A percentile compares a stretch with the other conserved stretches of the same genome.
Conservation (phyloP, 1,284 basidiomycete species). For the Baeospora myosura region DNA sequence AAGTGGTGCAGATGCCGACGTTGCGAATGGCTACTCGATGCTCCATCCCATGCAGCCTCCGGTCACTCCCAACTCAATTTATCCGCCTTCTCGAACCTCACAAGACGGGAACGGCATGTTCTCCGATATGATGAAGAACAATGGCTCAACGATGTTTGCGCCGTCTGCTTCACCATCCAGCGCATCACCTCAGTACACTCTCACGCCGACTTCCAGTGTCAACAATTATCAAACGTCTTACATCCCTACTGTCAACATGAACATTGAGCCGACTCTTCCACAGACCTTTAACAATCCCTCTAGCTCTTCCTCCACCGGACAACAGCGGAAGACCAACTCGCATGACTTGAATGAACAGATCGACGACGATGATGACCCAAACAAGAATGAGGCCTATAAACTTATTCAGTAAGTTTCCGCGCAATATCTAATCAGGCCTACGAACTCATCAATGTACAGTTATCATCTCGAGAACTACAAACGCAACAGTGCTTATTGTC, state of each 20-base stretch:
- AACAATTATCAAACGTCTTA: constrained; percentile 52
- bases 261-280: constrained; percentile 44
- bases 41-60: constrained; percentile 45
- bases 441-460: constrained; percentile 25
- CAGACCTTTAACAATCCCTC: constrained; percentile 19
- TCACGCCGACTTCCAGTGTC: constrained; percentile 23
- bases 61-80: constrained; percentile 29
- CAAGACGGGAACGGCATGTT: constrained; percentile 48
- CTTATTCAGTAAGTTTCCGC: constrained; percentile 72
- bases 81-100: constrained; percentile 28
- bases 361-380: constrained; percentile 58
- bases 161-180: constrained; percentile 34
- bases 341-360: constrained; percentile 15
- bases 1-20: constrained; percentile 36
- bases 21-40: constrained; percentile 44
- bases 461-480: constrained; percentile 87
- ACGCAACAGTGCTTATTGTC: constrained; percentile 72
- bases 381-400: constrained; percentile 71
- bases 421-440: background rate
- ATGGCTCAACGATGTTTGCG: constrained; percentile 51
- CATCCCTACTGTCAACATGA: constrained; percentile 48
- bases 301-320: constrained; percentile 20
- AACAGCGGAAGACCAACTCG: too few species aligned
- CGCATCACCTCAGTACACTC: constrained; percentile 30
- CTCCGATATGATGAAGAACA: constrained; percentile 50